Percentiles rank a stretch among this genome's conserved stretches.
Evolutionary conservation across 2,329 filamentous ascomycete species (phyloP).

Genomic region (Lizonia empirigonia): DNA sequence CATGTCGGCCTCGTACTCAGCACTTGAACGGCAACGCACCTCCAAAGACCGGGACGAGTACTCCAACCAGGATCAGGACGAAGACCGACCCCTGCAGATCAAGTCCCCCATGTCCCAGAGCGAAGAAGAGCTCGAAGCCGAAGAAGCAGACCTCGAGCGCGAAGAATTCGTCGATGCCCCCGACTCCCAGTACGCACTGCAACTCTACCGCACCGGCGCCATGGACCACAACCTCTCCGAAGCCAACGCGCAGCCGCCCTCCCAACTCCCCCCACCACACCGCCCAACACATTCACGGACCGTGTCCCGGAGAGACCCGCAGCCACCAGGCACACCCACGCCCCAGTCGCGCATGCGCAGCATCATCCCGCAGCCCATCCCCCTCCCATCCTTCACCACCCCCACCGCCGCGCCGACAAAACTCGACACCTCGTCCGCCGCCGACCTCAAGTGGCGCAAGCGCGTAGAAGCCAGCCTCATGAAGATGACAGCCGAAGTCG

Average conservation of each 20-base stretch:
- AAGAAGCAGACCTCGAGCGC: slow-evolving; percentile 38
- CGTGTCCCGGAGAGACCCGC: slow-evolving; percentile 10
- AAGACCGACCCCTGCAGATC: slow-evolving; percentile 56
- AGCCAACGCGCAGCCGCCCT: slow-evolving; percentile 20
- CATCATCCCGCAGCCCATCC: slow-evolving; percentile 29
- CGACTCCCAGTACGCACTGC: slow-evolving; percentile 50
- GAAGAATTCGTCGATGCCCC: slow-evolving; percentile 58
- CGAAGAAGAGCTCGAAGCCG: slow-evolving; percentile 58
- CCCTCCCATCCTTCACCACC: slow-evolving; percentile 20
- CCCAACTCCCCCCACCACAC: slow-evolving; percentile 13
- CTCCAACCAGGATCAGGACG: slow-evolving; percentile 18
- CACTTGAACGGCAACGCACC: slow-evolving; percentile 13
- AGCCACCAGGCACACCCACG: slow-evolving; percentile 22
- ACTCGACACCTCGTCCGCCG: slow-evolving; percentile 23
- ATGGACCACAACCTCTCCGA: slow-evolving; percentile 39
- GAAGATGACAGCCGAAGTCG: slow-evolving; percentile 89
- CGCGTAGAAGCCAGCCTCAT: slow-evolving; percentile 85
- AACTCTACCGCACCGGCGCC: slow-evolving; percentile 7
- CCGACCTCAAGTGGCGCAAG: slow-evolving; percentile 72
- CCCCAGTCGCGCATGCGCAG: slow-evolving; percentile 24
- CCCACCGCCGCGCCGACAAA: slow-evolving; percentile 9
- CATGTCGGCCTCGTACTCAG: slow-evolving; percentile 34
- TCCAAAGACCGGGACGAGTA: slow-evolving; percentile 15
- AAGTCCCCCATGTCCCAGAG: slow-evolving; percentile 84
- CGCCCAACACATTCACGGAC: slow-evolving; percentile 12